These are phyloP conservation scores for Pseudocercospora ulei DNA, from an alignment of 2,329 filamentous ascomycete species.

Conservation along the genomic window DNA sequence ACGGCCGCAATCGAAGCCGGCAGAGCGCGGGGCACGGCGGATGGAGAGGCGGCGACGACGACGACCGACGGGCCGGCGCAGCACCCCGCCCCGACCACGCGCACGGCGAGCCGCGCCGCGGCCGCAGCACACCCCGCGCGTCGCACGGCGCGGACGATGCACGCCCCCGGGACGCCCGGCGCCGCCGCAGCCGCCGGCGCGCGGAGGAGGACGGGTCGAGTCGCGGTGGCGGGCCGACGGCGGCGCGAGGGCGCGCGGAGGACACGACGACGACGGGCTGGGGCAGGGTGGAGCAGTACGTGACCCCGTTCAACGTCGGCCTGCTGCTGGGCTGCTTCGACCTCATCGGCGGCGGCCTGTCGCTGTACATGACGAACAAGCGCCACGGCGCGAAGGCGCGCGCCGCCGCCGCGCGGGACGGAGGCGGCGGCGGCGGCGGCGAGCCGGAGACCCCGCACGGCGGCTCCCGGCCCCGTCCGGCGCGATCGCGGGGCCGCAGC, in stretches of 20 bases:
- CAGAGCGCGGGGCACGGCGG: slow-evolving; percentile 12
- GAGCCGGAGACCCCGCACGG: slow-evolving; percentile 10
- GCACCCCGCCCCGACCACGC: background rate
- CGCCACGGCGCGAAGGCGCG: slow-evolving; percentile 19
- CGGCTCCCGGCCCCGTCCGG: too few species aligned
- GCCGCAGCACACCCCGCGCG: slow-evolving; percentile 7
- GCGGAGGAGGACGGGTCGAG: slow-evolving; percentile 9
- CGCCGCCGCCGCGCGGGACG: slow-evolving; percentile 4
- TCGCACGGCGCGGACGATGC: slow-evolving; percentile 14
- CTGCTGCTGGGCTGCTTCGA: slow-evolving; percentile 20
- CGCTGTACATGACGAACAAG: slow-evolving; percentile 20
- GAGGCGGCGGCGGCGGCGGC: slow-evolving; percentile 7
- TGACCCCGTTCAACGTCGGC: slow-evolving; percentile 19
- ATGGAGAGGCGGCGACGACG: slow-evolving; percentile 13
- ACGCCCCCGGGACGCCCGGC: slow-evolving; percentile 9
- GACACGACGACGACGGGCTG: slow-evolving; percentile 10
- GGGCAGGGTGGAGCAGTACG: slow-evolving; percentile 11
- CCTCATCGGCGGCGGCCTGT: slow-evolving; percentile 17
- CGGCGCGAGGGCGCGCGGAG: slow-evolving; percentile 10
- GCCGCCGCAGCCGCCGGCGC: slow-evolving; percentile 10
- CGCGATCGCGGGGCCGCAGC: too few species aligned
- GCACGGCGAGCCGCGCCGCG: slow-evolving; percentile 6
- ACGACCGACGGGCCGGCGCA: slow-evolving; percentile 9
- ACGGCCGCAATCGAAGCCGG: slow-evolving; percentile 8
- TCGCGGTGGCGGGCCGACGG: background rate